phyloP scores from a whole-genome alignment of 108 stramenopile genomes.

The Cylindrotheca fusiformis region DNA sequence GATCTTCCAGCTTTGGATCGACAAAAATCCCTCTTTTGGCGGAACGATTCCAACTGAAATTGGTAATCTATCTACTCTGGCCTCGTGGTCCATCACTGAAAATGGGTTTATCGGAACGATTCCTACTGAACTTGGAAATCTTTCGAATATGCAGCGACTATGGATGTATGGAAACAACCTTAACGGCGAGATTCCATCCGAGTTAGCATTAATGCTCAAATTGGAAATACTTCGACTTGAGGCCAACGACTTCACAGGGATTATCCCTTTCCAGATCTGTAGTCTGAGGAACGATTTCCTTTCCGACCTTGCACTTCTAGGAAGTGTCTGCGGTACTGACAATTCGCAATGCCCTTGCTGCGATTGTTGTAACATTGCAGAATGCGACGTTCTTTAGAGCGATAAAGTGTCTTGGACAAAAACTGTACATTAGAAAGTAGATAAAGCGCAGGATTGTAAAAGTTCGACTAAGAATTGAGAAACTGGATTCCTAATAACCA shows the following conservation, averaged over 20 bases:
- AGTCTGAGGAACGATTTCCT: constrained; percentile 8
- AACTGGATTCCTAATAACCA: too few species aligned
- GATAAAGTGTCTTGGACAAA: too few species aligned
- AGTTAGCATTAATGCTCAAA: constrained; percentile 5
- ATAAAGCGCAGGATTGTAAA: too few species aligned
- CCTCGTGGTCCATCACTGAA: constrained; percentile 24
- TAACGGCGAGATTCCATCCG: constrained; percentile 23
- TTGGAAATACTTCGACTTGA: constrained; percentile 26
- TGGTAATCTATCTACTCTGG: constrained; percentile 14
- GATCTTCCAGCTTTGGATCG: constrained; percentile 27
- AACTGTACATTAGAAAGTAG: too few species aligned
- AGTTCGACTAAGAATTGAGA: too few species aligned
- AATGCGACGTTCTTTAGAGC: not conserved
- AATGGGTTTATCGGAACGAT: constrained; percentile 13
- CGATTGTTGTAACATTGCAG: not conserved
- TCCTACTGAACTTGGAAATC: constrained; percentile 24
- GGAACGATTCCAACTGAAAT: constrained; percentile 26
- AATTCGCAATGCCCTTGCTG: not conserved
- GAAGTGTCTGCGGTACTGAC: not conserved
- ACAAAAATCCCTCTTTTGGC: constrained; percentile 31
- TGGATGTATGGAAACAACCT: constrained; percentile 29
- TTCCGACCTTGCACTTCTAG: constrained; percentile 1
- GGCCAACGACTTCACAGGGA: constrained; percentile 23
- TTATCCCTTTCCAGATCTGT: constrained; percentile 30
- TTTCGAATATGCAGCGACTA: constrained; percentile 22